A percentile compares a stretch with the other conserved stretches of the same genome.
Conservation (phyloP, 805 yeast species). For the Dipodascopsis uninucleata region DNA sequence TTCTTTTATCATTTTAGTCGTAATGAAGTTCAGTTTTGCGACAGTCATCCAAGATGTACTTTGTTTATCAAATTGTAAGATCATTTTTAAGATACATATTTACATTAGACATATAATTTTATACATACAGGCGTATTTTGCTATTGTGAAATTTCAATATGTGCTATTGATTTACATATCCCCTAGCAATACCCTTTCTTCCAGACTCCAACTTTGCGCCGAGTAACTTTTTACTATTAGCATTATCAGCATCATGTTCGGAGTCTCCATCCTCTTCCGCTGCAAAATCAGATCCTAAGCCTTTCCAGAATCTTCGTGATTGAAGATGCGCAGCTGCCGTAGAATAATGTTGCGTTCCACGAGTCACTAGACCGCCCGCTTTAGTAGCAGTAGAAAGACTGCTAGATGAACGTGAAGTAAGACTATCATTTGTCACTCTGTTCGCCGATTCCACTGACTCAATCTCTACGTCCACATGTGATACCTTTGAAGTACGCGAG, state of each 20-base stretch:
- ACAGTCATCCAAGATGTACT: too few species aligned
- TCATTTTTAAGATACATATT: too few species aligned
- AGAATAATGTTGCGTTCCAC: constrained; percentile 62
- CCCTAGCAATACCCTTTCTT: constrained; percentile 82
- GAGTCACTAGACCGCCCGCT: constrained; percentile 60
- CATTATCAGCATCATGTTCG: constrained; percentile 25
- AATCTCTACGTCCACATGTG: constrained; percentile 64
- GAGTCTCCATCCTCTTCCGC: constrained; percentile 41
- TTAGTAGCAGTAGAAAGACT: constrained; percentile 45
- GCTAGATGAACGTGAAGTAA: background rate
- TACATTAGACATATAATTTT: too few species aligned
- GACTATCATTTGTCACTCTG: constrained; percentile 9
- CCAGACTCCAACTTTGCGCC: constrained; percentile 86
- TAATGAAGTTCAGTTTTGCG: too few species aligned
- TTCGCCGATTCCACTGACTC: constrained; percentile 33
- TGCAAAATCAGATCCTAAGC: constrained; percentile 79
- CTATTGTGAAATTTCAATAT: constrained; percentile 1
- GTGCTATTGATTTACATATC: constrained; percentile 44
- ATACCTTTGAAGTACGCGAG: constrained; percentile 17
- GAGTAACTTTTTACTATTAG: constrained; percentile 36
- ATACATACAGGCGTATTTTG: too few species aligned
- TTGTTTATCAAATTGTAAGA: too few species aligned
- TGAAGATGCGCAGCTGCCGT: constrained; percentile 81
- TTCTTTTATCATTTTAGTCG: too few species aligned
- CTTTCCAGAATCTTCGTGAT: constrained; percentile 69